A percentile compares a stretch with the other conserved stretches of the same genome.
Conservation (phyloP, 805 yeast species). For the Ogataea haglerorum region DNA sequence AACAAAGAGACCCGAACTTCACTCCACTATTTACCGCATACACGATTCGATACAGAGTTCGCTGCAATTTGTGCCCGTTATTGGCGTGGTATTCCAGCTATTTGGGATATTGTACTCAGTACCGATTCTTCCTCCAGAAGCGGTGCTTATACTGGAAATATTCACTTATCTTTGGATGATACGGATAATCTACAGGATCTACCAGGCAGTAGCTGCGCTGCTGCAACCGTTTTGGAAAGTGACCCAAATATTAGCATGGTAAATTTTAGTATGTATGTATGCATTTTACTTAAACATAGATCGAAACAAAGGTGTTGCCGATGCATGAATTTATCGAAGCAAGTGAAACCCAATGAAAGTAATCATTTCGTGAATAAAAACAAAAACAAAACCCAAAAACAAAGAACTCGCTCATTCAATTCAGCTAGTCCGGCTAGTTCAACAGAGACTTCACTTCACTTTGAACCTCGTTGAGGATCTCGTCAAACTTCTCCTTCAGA, state of each 20-base stretch:
- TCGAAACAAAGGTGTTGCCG: constrained; percentile 3
- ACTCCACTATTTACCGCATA: constrained; percentile 8
- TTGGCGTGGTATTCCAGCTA: constrained; percentile 15
- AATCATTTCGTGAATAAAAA: not conserved
- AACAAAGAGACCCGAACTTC: constrained; percentile 2
- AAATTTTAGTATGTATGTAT: constrained; percentile 3
- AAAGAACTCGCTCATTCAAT: constrained; percentile 1
- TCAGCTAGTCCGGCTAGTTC: constrained; percentile 4
- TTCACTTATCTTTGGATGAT: constrained; percentile 7
- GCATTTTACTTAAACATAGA: constrained; percentile 5
- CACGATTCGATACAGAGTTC: constrained; percentile 16
- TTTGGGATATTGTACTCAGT: constrained; percentile 13
- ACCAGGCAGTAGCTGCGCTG: not conserved
- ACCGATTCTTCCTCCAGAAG: constrained; percentile 7
- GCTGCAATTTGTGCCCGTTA: constrained; percentile 12
- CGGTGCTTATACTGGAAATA: constrained; percentile 11
- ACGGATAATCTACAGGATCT: constrained; percentile 9
- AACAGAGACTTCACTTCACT: constrained; percentile 16
- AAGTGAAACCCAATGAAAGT: not conserved
- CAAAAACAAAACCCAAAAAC: constrained; percentile 5
- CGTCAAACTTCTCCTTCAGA: constrained; percentile 21
- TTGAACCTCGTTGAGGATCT: constrained; percentile 21
- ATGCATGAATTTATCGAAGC: constrained; percentile 5
- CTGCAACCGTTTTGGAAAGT: constrained; percentile 4
- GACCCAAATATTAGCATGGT: constrained; percentile 3